Conservation (phyloP, 495 filamentous ascomycete species). For the Pseudoneurospora amorphoporcata region DNA sequence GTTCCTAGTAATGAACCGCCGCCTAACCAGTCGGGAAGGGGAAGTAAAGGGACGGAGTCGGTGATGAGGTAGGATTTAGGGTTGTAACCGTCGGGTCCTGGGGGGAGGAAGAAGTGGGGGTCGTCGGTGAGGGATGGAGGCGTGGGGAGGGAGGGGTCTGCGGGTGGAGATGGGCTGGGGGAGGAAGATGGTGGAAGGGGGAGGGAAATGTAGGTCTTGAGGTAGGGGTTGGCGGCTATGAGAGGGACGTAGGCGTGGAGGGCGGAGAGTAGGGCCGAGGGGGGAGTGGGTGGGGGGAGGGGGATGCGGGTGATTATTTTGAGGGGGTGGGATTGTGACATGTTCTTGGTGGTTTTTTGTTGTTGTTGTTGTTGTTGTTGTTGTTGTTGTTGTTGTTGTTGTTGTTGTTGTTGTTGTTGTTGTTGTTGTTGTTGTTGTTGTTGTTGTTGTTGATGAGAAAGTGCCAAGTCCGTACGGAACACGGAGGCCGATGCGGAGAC, state of each 20-base stretch:
- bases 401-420: not conserved
- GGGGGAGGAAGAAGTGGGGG: constrained; percentile 20
- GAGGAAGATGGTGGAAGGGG: constrained; percentile 19
- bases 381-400: not conserved
- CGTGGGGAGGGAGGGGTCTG: constrained; percentile 9
- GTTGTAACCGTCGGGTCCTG: constrained; percentile 8
- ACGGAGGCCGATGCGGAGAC: not conserved
- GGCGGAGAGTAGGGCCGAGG: constrained; percentile 15
- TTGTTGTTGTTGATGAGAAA: not conserved
- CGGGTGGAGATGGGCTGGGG: constrained; percentile 19
- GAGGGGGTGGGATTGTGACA: constrained; percentile 10
- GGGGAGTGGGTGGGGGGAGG: constrained; percentile 20
- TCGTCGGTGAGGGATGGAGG: constrained; percentile 15
- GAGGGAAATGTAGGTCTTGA: constrained; percentile 18
- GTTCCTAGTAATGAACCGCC: constrained; percentile 14
- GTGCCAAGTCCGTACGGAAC: not conserved
- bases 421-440: not conserved
- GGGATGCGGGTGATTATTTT: constrained; percentile 24
- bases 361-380: not conserved
- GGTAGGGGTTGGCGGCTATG: constrained; percentile 26
- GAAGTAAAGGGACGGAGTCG: constrained; percentile 30
- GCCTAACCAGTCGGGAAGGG: constrained; percentile 7
- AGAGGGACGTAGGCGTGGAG: constrained; percentile 27
- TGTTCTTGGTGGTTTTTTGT: not conserved
- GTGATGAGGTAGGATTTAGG: constrained; percentile 21